Base-by-base conservation (phyloP, 768 basidiomycete species). In the Leucocoprinus birnbaumii region DNA sequence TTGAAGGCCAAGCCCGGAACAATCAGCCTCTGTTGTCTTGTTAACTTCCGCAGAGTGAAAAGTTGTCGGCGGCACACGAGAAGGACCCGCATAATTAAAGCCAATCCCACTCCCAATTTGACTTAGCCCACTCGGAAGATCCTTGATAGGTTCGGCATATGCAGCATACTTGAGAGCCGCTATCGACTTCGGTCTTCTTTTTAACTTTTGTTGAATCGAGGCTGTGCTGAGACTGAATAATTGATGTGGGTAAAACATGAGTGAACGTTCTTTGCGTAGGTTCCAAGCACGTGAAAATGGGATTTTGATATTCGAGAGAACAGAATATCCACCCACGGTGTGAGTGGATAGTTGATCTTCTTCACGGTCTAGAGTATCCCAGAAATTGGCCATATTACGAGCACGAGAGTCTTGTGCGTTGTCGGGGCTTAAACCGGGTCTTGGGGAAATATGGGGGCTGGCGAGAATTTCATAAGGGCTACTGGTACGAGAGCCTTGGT, bases 81-180 rank as follows among this genome's bases (percentile, higher is more conserved):
- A 31, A 31, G 38, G 38, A 3, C 38, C 16, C n/a, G 60, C 71
- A 62, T 76, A 77, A 24, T 68, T 77, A 61, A 77, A 83, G 5
- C 80, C 80, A 47, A 82, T 83, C 21, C 84, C 80, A 27, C 71
- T 73, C 19, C 80, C 80, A 38, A 78, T 75, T 40, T 77, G 74
- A 63, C 75, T 72, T 18, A 79, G 53, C 2, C 77, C 78, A 40
- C 64, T 61, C 0, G 82, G 83, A 14, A 84, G 66, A 46, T 74
- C 65, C 37, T 63, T 51, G 44, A 65, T 63, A 3, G 65, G 63
- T 40, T 68, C 62, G 18, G 65, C 62, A 16, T 63, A 63, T 24
- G 60, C 57, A 16, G 63, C 27, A 71, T 66, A 51, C 66, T 65
- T 42, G 73, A 68, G 37, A 73, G 70, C 18, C 63, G 63, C 47